Conservation (phyloP, 768 basidiomycete species). For the Tylopilus balloui region DNA sequence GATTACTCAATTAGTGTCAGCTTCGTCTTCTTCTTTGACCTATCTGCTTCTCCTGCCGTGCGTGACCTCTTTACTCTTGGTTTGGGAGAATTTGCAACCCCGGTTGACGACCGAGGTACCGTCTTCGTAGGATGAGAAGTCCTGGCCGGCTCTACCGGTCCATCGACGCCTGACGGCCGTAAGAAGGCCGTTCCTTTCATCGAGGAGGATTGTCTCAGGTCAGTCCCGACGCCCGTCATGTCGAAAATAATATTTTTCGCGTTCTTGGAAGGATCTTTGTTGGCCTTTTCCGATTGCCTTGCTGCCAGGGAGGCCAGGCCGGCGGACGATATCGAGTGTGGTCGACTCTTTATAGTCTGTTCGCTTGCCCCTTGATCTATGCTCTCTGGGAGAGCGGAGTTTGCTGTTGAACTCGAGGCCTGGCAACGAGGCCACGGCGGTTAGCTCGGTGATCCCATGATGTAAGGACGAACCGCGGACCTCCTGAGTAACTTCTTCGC, state of each 20-base stretch:
- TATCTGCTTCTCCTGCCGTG: conserved; percentile 13
- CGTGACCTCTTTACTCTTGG: conserved; percentile 24
- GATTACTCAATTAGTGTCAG: conserved; percentile 24
- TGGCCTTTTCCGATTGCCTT: conserved; percentile 16
- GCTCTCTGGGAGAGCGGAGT: conserved; percentile 4
- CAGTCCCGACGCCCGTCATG: conserved; percentile 44
- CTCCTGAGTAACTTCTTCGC: conserved; percentile 39
- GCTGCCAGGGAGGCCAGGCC: conserved; percentile 5
- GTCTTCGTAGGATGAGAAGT: conserved; percentile 4
- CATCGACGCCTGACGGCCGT: conserved; percentile 23
- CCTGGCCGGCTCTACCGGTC: conserved; percentile 11
- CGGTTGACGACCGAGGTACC: conserved; percentile 4
- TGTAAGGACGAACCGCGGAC: conserved; percentile 21
- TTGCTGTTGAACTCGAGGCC: conserved; percentile 14
- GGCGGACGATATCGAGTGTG: conserved; percentile 23
- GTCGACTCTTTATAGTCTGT: conserved; percentile 16
- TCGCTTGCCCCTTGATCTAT: conserved; percentile 21
- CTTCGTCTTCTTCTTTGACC: conserved; percentile 26
- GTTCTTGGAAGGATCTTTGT: conserved; percentile 31
- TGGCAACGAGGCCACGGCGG: conserved; percentile 16
- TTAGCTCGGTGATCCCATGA: conserved; percentile 16
- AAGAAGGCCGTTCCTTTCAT: conserved; percentile 13
- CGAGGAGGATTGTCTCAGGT: conserved; percentile 37
- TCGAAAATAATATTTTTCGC: conserved; percentile 47
- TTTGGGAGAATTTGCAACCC: conserved; percentile 5